Conservation (phyloP, 202 grass and related monocot species). For the Schoenoplectus tabernaemontani region DNA sequence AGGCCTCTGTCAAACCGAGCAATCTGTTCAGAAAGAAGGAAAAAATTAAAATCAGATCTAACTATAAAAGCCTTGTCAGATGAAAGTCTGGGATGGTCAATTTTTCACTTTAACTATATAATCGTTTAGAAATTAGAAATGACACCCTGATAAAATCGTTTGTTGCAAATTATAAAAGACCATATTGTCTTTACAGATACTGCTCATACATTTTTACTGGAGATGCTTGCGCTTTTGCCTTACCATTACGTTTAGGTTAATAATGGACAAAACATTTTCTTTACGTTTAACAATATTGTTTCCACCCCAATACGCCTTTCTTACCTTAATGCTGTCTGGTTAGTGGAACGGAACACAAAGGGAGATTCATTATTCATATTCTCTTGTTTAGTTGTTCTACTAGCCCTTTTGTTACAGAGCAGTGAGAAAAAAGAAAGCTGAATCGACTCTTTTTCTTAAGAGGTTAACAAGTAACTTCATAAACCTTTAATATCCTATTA, state of each 20-base stretch:
- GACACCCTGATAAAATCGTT: not conserved
- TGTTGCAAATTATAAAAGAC: not conserved
- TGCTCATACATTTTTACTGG: not conserved
- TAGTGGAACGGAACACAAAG: not conserved
- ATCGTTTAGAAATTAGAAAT: not conserved
- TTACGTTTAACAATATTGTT: not conserved
- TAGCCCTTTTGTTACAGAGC: not conserved
- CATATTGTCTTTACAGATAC: not conserved
- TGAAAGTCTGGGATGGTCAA: not conserved
- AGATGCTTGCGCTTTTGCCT: not conserved
- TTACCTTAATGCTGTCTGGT: not conserved
- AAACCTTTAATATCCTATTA: not conserved
- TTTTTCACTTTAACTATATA: not conserved
- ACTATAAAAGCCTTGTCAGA: not conserved
- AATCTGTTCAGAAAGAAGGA: conserved; percentile 28
- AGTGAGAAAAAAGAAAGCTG: not conserved
- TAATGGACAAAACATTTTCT: not conserved
- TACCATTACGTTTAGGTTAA: not conserved
- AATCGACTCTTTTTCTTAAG: no score
- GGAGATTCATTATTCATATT: not conserved
- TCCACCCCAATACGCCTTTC: not conserved
- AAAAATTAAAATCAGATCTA: not conserved
- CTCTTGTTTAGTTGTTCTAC: not conserved
- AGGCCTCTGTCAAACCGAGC: conserved; percentile 32
- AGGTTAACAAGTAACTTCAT: no score